Base-by-base conservation (phyloP, 2,329 filamentous ascomycete species). In the Raffaelea arxii region DNA sequence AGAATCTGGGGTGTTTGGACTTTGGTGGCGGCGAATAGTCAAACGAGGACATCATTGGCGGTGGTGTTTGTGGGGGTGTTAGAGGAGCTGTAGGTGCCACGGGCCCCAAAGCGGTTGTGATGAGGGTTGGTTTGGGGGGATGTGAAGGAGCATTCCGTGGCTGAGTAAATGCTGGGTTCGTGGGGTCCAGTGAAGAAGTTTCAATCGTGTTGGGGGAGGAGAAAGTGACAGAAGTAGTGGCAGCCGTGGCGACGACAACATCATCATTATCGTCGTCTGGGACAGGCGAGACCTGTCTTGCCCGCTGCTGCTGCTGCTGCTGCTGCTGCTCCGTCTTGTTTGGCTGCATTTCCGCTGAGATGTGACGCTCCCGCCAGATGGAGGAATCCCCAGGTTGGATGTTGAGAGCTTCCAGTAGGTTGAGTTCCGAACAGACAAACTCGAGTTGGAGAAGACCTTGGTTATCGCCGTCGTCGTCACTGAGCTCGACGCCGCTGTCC, bases 321-420 rank as follows among this genome's bases (percentile, higher is more conserved):
- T 43, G 39, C 30, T 42, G 40, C 9, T 25, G 40, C 43, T 45
- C 43, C n/a, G n/a, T n/a, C n/a, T n/a, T n/a, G n/a, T n/a, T n/a
- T n/a, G n/a, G n/a, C n/a, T n/a, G n/a, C n/a, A n/a, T n/a, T 27
- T 16, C 22, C 43, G 25, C 35, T 39, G n/a, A n/a, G n/a, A n/a
- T n/a, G n/a, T n/a, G n/a, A n/a, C n/a, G n/a, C n/a, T n/a, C n/a
- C n/a, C n/a, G n/a, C n/a, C n/a, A n/a, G n/a, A n/a, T n/a, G n/a
- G n/a, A n/a, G 14, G 43, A 42, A 35, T 52, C 50, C 42, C 49
- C 50, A 25, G 54, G 51, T 39, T 56, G 52, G 7, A 57, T 49
- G 3, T 57, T 55, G 39, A 62, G 56, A 22, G 58, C 57, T 52
- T 62, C 58, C 23, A 58, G 50, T 6, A 58, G 47, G 35, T 62